Conservation (phyloP, 495 filamentous ascomycete genomes). For the Elaphomyces granulatus region DNA sequence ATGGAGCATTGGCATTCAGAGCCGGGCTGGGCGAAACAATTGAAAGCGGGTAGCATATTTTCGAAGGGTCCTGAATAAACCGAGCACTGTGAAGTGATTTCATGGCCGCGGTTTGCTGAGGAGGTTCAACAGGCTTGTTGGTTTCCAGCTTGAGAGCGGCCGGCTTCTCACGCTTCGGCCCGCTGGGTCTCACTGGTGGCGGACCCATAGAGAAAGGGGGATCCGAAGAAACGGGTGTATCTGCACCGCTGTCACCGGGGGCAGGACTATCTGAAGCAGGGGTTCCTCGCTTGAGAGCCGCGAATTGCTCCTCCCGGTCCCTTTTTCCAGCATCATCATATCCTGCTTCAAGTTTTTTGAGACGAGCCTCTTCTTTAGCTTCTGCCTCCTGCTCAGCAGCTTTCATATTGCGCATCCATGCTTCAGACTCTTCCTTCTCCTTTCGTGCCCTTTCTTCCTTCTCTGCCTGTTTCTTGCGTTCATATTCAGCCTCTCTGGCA, state of each 20-base stretch:
- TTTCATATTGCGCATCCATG: conserved; percentile 41
- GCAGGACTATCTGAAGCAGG: conserved; percentile 31
- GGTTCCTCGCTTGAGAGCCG: conserved; percentile 40
- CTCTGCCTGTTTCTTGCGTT: conserved; percentile 44
- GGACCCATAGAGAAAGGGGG: conserved; percentile 36
- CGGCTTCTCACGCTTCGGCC: conserved; percentile 52
- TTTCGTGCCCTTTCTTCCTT: conserved; percentile 49
- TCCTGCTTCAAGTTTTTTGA: conserved; percentile 29
- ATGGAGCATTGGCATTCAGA: conserved; percentile 58
- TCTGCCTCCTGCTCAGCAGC: conserved; percentile 43
- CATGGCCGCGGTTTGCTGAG: conserved; percentile 81
- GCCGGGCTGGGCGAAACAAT: conserved; percentile 82
- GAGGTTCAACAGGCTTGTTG: conserved; percentile 66
- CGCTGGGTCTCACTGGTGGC: conserved; percentile 38
- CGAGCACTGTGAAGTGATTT: conserved; percentile 80
- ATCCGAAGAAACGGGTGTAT: conserved; percentile 41
- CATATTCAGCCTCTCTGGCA: conserved; percentile 44
- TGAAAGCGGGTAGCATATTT: conserved; percentile 59
- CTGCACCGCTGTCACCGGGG: conserved; percentile 40
- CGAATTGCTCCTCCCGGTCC: conserved; percentile 36
- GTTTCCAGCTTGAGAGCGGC: conserved; percentile 72
- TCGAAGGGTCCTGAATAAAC: conserved; percentile 55
- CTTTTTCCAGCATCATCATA: conserved; percentile 23
- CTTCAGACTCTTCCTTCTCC: conserved; percentile 34
- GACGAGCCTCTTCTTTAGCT: conserved; percentile 38